phyloP scores from a whole-genome alignment of 345 rosid genomes.

The Eucalyptus cloeziana region DNA sequence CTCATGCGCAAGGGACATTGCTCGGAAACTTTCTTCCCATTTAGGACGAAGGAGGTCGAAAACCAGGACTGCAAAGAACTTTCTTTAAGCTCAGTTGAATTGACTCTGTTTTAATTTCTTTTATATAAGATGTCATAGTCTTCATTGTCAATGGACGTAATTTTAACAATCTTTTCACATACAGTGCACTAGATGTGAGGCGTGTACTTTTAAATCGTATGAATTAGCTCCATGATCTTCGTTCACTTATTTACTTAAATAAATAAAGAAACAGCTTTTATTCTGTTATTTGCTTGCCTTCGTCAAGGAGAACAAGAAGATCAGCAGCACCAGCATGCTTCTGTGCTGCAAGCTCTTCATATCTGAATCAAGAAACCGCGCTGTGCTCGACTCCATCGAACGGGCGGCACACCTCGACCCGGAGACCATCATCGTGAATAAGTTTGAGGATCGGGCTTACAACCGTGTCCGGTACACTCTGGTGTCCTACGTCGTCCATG shows the following conservation, averaged over 20 bases:
- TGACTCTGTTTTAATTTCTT: not conserved
- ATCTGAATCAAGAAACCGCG: constrained; percentile 38
- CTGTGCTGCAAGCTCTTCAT: constrained; percentile 52
- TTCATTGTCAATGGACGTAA: not conserved
- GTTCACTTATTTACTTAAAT: not conserved
- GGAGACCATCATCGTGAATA: constrained; percentile 29
- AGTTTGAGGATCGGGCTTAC: constrained; percentile 41
- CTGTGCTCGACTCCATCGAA: constrained; percentile 34
- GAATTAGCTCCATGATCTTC: not conserved
- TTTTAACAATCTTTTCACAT: not conserved
- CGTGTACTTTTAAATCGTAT: not conserved
- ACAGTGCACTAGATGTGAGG: not conserved
- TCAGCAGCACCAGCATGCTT: constrained; percentile 13
- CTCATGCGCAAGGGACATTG: not conserved
- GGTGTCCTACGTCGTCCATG: constrained; percentile 36
- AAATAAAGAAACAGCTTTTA: not conserved
- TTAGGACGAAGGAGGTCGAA: not conserved
- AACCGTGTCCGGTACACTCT: constrained; percentile 40
- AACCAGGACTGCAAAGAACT: not conserved
- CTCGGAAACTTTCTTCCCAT: not conserved
- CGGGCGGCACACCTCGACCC: constrained; percentile 20
- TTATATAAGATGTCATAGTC: not conserved
- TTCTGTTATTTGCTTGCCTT: not conserved
- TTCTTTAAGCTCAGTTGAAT: not conserved
- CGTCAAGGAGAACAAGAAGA: constrained; percentile 7